Evolutionary conservation across 352 stramenopile species (phyloP).

Genomic region (Thraustotheca clavata): DNA sequence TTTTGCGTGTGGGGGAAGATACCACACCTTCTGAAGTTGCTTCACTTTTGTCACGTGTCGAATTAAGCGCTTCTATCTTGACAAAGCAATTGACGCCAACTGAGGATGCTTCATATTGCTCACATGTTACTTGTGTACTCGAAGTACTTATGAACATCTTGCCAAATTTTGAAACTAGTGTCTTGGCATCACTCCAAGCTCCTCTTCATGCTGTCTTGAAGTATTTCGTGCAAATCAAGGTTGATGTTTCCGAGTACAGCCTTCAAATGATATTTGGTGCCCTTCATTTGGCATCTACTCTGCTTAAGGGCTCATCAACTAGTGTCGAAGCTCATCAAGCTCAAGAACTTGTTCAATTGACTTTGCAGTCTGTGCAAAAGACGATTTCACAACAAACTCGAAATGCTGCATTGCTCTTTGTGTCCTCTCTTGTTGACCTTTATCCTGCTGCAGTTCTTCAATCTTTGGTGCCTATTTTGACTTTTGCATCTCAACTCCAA

Average conservation of each 20-base stretch:
- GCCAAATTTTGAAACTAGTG: conserved; percentile 23
- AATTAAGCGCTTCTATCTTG: conserved; percentile 3
- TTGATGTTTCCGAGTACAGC: conserved; percentile 19
- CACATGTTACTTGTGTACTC: conserved; percentile 60
- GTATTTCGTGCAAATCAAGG: conserved; percentile 23
- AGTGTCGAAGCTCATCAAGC: conserved; percentile 20
- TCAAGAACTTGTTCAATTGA: conserved; percentile 70
- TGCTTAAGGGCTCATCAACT: neutral
- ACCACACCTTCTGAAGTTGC: neutral
- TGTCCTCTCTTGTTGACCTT: conserved; percentile 68
- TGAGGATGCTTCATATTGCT: conserved; percentile 24
- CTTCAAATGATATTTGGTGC: conserved; percentile 17
- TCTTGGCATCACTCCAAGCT: conserved; percentile 36
- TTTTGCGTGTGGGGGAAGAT: conserved; percentile 5
- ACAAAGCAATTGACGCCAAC: neutral
- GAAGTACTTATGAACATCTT: conserved; percentile 46
- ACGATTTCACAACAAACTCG: conserved; percentile 66
- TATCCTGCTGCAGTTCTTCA: conserved; percentile 59
- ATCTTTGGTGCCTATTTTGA: conserved; percentile 72
- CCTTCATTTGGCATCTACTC: neutral
- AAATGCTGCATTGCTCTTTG: conserved; percentile 74
- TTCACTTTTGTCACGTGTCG: neutral
- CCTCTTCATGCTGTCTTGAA: conserved; percentile 47
- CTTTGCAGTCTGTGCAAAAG: conserved; percentile 49
- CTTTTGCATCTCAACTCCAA: conserved; percentile 36